phyloP scores from a whole-genome alignment of 2,329 filamentous ascomycete genomes.

The Chaetomium globosum region DNA sequence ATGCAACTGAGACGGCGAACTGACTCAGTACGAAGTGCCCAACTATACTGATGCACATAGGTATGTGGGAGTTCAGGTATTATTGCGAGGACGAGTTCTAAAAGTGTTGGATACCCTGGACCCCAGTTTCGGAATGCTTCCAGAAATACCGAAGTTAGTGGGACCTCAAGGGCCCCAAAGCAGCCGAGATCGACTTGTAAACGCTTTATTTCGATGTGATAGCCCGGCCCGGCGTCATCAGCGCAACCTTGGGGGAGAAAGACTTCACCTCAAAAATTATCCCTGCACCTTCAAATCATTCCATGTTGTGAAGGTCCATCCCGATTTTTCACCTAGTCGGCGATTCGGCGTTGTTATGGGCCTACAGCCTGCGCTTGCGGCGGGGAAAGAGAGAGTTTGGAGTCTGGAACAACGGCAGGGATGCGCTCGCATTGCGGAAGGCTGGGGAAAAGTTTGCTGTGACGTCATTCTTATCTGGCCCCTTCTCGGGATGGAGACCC shows the following conservation, averaged over 20 bases:
- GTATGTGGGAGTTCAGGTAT: neutral
- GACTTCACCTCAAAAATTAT: neutral
- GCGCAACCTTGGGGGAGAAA: neutral
- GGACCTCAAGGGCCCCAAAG: conserved; percentile 13
- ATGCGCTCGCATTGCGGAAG: neutral
- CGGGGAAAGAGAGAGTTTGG: neutral
- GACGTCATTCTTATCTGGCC: conserved; percentile 29
- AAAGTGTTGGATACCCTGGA: neutral
- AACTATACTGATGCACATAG: neutral
- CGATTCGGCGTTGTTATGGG: conserved; percentile 11
- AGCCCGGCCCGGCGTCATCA: too few species aligned
- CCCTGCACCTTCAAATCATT: neutral
- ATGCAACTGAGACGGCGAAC: too few species aligned
- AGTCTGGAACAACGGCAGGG: conserved; percentile 15
- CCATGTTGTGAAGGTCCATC: neutral
- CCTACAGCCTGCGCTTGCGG: neutral
- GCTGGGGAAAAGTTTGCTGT: conserved; percentile 9
- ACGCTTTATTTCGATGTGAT: neutral
- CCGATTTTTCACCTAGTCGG: neutral
- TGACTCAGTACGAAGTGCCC: too few species aligned
- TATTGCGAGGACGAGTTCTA: neutral
- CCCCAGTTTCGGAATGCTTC: conserved; percentile 26
- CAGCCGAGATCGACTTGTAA: conserved; percentile 22
- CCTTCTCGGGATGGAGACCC: conserved; percentile 27
- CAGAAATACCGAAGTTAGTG: conserved; percentile 27